Base-by-base conservation (phyloP, 768 basidiomycete genomes). In the Symmetrospora coprosmae region DNA sequence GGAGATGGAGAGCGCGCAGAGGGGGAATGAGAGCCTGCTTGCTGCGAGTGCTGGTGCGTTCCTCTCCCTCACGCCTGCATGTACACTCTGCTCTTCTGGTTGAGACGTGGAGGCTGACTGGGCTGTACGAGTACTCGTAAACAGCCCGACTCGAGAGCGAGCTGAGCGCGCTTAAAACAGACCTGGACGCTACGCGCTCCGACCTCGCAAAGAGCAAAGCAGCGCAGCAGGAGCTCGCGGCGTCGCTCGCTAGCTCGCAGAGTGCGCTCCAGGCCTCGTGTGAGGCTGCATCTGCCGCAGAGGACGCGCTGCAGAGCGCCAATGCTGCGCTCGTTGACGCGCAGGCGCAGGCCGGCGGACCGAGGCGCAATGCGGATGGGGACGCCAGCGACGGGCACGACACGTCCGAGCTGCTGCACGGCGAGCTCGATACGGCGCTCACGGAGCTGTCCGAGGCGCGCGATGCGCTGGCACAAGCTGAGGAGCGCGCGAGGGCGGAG, bases 331-430 rank as follows among this genome's bases (percentile, higher is more conserved):
- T 55, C 4, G n/a, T n/a, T n/a, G n/a, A n/a, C n/a, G n/a, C n/a
- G n/a, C n/a, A n/a, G n/a, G n/a, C n/a, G n/a, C n/a, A n/a, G n/a
- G n/a, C n/a, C n/a, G n/a, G 37, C 37, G 27, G 37, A 38, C 27
- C 52, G 31, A 55, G 52, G 30, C n/a, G n/a, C n/a, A n/a, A n/a
- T n/a, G n/a, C n/a, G n/a, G n/a, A n/a, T n/a, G n/a, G n/a, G 13
- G 39, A 27, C 14, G 27, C 37, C n/a, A 16, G 34, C 7, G 25
- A 43, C 19, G 38, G 4, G 4, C 21, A 41, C 11, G 52, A 55
- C 40, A 55, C 34, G 34, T 39, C 52, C 19, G 52, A 55, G 39
- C 31, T 55, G n/a, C 37, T 55, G 39, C 52, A 55, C 40, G 23
- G 19, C 6, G 52, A 55, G 27, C 37, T 55, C 4, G 52, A 55